Conservation (phyloP, 2,329 filamentous ascomycete genomes). For the Sclerotinia nivalis region DNA sequence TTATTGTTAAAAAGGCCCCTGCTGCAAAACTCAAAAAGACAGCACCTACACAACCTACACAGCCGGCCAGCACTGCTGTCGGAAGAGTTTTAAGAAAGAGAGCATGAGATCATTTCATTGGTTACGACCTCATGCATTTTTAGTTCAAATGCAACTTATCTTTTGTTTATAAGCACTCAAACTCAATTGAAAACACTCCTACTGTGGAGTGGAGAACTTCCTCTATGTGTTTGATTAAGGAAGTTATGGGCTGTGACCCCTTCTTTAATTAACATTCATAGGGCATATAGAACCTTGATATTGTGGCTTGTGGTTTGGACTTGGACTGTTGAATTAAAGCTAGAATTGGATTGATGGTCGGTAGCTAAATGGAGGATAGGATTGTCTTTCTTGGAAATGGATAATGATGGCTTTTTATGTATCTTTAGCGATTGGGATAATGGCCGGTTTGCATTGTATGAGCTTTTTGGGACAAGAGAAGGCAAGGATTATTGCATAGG, state of each 20-base stretch:
- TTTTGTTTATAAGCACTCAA: neutral
- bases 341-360: neutral
- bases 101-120: slow-evolving; percentile 1
- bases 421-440: neutral
- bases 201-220: slow-evolving; percentile 10
- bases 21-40: slow-evolving; percentile 48
- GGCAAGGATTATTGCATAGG: neutral
- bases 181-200: slow-evolving; percentile 3
- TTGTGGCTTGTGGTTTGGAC: neutral
- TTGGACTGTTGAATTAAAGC: neutral
- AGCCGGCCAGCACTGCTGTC: slow-evolving; percentile 44
- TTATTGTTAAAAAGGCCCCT: slow-evolving; percentile 55
- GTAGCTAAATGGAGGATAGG: neutral
- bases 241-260: slow-evolving; percentile 5
- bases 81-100: slow-evolving; percentile 41
- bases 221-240: slow-evolving; percentile 7
- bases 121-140: neutral
- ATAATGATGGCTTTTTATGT: neutral
- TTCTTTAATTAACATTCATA: neutral
- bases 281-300: slow-evolving; percentile 17
- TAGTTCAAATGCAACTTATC: neutral
- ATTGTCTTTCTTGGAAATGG: neutral
- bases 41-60: slow-evolving; percentile 50
- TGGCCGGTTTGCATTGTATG: neutral
- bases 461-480: neutral